Conservation (phyloP, 495 filamentous ascomycete species). For the Baudoinia panamericana region DNA sequence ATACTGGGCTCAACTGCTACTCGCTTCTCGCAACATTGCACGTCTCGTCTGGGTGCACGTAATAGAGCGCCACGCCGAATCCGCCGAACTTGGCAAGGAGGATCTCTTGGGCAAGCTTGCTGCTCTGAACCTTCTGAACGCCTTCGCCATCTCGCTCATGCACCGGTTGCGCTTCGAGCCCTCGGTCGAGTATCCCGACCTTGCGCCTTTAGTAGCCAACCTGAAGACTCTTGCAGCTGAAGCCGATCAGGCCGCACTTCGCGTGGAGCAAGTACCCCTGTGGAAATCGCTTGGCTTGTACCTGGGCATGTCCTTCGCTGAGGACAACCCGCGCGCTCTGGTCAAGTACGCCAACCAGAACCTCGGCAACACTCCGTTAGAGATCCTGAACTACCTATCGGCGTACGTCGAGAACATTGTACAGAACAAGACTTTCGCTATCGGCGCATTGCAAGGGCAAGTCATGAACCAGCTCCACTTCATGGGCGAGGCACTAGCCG, state of each 20-base stretch:
- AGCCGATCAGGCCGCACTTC: slow-evolving; percentile 39
- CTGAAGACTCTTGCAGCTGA: slow-evolving; percentile 58
- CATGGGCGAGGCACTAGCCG: slow-evolving; percentile 60
- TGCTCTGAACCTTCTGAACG: slow-evolving; percentile 68
- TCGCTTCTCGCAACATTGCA: slow-evolving; percentile 59
- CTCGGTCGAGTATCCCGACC: slow-evolving; percentile 60
- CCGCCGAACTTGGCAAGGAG: slow-evolving; percentile 44
- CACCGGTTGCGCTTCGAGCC: slow-evolving; percentile 84
- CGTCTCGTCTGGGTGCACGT: slow-evolving; percentile 70
- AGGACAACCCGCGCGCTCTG: slow-evolving; percentile 24
- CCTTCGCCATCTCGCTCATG: slow-evolving; percentile 64
- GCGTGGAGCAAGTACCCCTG: background rate
- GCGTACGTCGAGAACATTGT: slow-evolving; percentile 21
- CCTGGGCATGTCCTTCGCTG: slow-evolving; percentile 25
- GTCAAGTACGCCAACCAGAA: slow-evolving; percentile 27
- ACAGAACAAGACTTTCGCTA: slow-evolving; percentile 41
- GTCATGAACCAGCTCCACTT: slow-evolving; percentile 30
- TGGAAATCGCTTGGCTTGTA: slow-evolving; percentile 21
- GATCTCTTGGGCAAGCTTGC: slow-evolving; percentile 64
- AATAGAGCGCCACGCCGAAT: slow-evolving; percentile 41
- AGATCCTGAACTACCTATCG: slow-evolving; percentile 26
- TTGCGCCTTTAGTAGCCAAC: slow-evolving; percentile 43
- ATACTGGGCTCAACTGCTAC: slow-evolving; percentile 62
- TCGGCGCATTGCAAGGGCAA: slow-evolving; percentile 28
- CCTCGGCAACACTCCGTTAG: slow-evolving; percentile 27